Evolutionary conservation across 208 protist genomes (phyloP).

Genomic region (Spironucleus salmonicida): DNA sequence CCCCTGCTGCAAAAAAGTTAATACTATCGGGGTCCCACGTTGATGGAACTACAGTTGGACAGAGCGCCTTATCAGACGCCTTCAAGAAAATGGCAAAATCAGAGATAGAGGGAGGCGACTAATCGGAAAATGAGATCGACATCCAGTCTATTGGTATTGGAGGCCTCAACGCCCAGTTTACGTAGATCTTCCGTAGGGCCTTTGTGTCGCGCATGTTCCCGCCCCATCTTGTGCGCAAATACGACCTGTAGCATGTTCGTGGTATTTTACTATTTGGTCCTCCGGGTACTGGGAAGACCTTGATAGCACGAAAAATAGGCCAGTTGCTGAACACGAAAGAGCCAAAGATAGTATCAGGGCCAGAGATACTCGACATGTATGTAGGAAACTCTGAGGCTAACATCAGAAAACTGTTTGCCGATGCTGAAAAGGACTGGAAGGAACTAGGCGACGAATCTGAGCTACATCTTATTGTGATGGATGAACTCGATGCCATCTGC

Average conservation of each 20-base stretch:
- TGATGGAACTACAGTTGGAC: no score
- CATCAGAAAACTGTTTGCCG: conserved; percentile 91
- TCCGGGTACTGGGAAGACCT: conserved; percentile 92
- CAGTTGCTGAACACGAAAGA: conserved; percentile 76
- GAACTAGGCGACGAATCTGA: conserved; percentile 72
- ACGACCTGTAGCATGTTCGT: neutral
- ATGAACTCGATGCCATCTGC: conserved; percentile 75
- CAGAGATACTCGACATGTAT: conserved; percentile 91
- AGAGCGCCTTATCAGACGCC: no score
- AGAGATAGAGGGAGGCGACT: no score
- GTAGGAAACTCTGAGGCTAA: conserved; percentile 96
- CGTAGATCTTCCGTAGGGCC: conserved; percentile 24
- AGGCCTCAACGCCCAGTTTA: conserved; percentile 29
- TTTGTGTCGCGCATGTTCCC: conserved; percentile 34
- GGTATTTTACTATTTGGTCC: conserved; percentile 39
- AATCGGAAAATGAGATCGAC: no score
- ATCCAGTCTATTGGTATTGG: conserved; percentile 36
- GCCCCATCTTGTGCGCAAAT: conserved; percentile 5
- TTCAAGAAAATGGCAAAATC: no score
- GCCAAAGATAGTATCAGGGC: conserved; percentile 44
- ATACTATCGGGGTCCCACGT: no score
- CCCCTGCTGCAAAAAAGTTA: no score
- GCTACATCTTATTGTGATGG: conserved; percentile 98
- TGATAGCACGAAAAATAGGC: conserved; percentile 97
- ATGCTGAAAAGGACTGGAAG: conserved; percentile 75